Evolutionary conservation across 108 stramenopile species (phyloP), one percentile per base, ranked within the genome.

Genomic region (Schizochytrium sp.): DNA sequence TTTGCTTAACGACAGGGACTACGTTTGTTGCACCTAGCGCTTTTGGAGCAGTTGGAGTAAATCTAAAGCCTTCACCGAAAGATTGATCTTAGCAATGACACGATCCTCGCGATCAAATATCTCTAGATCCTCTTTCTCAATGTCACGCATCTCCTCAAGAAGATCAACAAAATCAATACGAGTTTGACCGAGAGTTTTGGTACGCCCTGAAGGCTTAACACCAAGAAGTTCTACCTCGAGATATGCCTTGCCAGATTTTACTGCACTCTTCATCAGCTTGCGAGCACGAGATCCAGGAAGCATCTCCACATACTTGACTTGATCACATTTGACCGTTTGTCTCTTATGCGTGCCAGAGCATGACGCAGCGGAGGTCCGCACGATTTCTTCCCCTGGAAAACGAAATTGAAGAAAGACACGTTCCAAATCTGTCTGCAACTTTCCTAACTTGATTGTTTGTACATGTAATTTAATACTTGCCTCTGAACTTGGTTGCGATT

Each of bases 351-450:
- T 83, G 4, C 53, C 76, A 10, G 76, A 55, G 13, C 47, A 55
- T 53, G 76, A n/a, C 53, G 53, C 53, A 49, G 76, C 76, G 50
- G 76, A 40, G 4, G 76, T 83, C n/a, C 76, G 47, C 5, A 83
- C 76, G 5, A 55, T 55, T 42, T 83, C 76, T 53, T 7, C 15
- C 50, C 55, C 76, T 5, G 76, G 76, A 46, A 83, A 3, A 10
- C 53, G 8, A 2, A 55, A 83, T 2, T 83, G 76, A 17, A 83
- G 13, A 28, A 55, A 83, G 17, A 83, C 76, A 5, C 76, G 76
- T 5, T 83, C 76, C 47, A 83, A 42, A 0, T 49, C 47, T 0
- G 10, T 55, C 2, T 83, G 47, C 50, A 83, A 2, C 76, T 83
- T 83, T 5, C 50, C 76, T 10, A 55, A n/a, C 76, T 55, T 49